phyloP scores from a whole-genome alignment of 352 stramenopile genomes.

The Blastocystis sp. region DNA sequence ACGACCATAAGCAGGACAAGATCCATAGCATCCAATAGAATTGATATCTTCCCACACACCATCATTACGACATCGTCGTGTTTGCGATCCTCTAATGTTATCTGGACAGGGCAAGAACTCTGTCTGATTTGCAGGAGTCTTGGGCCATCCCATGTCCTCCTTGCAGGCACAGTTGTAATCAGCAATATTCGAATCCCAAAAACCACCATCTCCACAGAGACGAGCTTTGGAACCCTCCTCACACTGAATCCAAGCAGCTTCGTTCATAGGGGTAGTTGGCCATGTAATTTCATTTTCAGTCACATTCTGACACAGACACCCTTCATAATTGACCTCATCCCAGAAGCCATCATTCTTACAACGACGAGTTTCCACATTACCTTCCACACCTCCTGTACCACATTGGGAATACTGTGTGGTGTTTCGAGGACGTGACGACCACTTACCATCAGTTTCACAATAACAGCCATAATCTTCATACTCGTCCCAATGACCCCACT shows the following conservation, averaged over 20 bases:
- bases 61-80: neutral
- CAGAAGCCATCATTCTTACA: neutral
- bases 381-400: neutral
- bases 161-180: conserved; percentile 3
- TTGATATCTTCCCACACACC: conserved; percentile 6
- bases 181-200: neutral
- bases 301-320: neutral
- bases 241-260: neutral
- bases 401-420: neutral
- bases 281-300: neutral
- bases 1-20: neutral
- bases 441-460: conserved; percentile 9
- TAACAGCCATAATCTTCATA: neutral
- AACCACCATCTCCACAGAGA: neutral
- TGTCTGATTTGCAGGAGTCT: neutral
- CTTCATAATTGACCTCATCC: neutral
- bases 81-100: neutral
- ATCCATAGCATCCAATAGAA: conserved; percentile 2
- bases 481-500: neutral
- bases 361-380: neutral
- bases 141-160: neutral
- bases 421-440: neutral
- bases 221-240: conserved; percentile 7
- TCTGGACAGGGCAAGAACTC: neutral
- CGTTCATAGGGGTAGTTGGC: neutral